Conservation (phyloP, 345 rosid species). For the Zanthoxylum bungeanum region DNA sequence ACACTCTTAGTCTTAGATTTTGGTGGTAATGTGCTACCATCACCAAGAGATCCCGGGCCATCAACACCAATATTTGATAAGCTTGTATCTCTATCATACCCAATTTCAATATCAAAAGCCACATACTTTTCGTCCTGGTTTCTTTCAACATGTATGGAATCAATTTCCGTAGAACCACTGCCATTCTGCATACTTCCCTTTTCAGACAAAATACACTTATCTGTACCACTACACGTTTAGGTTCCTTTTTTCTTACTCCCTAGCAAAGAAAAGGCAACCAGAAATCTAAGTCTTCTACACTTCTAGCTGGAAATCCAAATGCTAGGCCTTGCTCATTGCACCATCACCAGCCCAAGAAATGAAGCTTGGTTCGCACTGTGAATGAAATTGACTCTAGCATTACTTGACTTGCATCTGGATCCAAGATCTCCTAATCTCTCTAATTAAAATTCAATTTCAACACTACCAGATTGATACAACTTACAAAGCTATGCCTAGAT, state of each 20-base stretch:
- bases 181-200: slow-evolving; percentile 49
- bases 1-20: slow-evolving; percentile 34
- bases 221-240: slow-evolving; percentile 23
- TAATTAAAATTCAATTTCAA: not conserved
- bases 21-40: slow-evolving; percentile 28
- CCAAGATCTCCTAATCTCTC: slow-evolving; percentile 35
- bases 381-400: slow-evolving; percentile 8
- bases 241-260: slow-evolving; percentile 25
- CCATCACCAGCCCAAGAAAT: slow-evolving; percentile 36
- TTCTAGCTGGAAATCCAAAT: slow-evolving; percentile 17
- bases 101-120: slow-evolving; percentile 63
- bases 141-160: slow-evolving; percentile 28
- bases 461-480: not conserved
- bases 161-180: slow-evolving; percentile 23
- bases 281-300: slow-evolving; percentile 27
- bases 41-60: slow-evolving; percentile 26
- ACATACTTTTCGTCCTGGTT: slow-evolving; percentile 37
- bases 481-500: not conserved
- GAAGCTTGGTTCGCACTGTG: slow-evolving; percentile 22
- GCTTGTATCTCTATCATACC: slow-evolving; percentile 29
- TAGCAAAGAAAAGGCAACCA: slow-evolving; percentile 29
- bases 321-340: slow-evolving; percentile 23
- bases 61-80: slow-evolving; percentile 32
- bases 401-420: slow-evolving; percentile 17
- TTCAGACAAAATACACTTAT: slow-evolving; percentile 24